Evolutionary conservation across 1,284 basidiomycete species (phyloP), one percentile per base, ranked within the genome.

Genomic region (Cryptococcus amylolentus): DNA sequence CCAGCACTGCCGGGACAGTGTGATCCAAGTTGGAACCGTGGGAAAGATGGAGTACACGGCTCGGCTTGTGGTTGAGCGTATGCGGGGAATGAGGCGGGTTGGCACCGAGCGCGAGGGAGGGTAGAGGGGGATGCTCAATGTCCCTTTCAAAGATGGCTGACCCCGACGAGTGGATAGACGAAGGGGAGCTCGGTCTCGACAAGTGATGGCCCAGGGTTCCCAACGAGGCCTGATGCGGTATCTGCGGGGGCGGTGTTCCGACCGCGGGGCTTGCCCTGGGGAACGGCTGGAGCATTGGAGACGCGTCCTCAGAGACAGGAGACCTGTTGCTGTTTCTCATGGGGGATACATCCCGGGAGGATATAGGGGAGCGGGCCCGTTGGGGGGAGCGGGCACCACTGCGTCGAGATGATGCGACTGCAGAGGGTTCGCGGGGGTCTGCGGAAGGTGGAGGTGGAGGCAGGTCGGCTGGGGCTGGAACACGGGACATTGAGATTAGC

Each of bases 81-180:
- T 64, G 61, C 8, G 38, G 48, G 39, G 43, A 48, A 9, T 56
- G 51, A 10, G 58, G 48, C 14, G 52, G 55, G 42, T 57, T 63
- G 5, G 68, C 62, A 56, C 69, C 69, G 54, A 71, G 58, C 10
- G 65, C 64, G 20, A 73, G 61, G 8, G 67, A 67, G 31, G 68
- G 66, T 3, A 72, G 67, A 6, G 71, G 58, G 1, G 69, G 67
- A 7, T 68, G 51, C 56, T 76, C 75, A 41, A 78, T 76, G 55
- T 78, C 76, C 16, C 76, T 62, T 61, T 78, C 76, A 49, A 78
- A 78, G 42, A 78, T 78, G 8, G 74, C 73, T 18, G 70, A 72
- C 14, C 69, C 66, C 43, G 68, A 70, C 28, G 73, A 74, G 60
- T 72, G 71, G 60, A 74, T 72, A 12, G 69, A 71, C 7, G 68